Conservation (phyloP, 2,329 filamentous ascomycete genomes). For the Trichoderma oligosporum region DNA sequence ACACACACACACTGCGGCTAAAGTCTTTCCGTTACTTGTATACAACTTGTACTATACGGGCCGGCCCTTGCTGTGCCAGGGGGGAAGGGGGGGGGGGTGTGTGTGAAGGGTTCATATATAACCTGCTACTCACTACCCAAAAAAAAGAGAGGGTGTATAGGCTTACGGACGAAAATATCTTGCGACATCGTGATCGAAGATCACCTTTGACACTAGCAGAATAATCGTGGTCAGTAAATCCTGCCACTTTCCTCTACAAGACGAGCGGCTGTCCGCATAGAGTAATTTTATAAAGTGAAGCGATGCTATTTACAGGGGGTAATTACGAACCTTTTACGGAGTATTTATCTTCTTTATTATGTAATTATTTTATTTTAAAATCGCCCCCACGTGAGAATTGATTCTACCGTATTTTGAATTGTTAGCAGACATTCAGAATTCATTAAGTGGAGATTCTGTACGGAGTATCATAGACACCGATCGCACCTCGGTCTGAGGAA, state of each 20-base stretch:
- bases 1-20: too few species aligned
- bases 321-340: neutral
- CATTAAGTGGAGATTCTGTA: too few species aligned
- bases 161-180: neutral
- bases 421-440: too few species aligned
- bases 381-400: too few species aligned
- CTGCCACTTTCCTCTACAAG: neutral
- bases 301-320: neutral
- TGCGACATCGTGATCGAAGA: slow-evolving; percentile 9
- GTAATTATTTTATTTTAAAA: neutral
- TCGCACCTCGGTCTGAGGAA: too few species aligned
- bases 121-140: neutral
- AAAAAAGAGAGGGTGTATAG: neutral
- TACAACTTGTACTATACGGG: neutral
- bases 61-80: neutral
- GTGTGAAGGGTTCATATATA: slow-evolving; percentile 2
- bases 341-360: neutral
- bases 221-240: slow-evolving; percentile 6
- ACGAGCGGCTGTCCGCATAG: neutral
- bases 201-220: neutral
- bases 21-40: neutral
- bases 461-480: too few species aligned
- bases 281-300: neutral
- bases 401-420: too few species aligned
- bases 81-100: neutral